Base-by-base conservation (phyloP, 148 eudicot genomes). In the Nepenthes mirabilis region DNA sequence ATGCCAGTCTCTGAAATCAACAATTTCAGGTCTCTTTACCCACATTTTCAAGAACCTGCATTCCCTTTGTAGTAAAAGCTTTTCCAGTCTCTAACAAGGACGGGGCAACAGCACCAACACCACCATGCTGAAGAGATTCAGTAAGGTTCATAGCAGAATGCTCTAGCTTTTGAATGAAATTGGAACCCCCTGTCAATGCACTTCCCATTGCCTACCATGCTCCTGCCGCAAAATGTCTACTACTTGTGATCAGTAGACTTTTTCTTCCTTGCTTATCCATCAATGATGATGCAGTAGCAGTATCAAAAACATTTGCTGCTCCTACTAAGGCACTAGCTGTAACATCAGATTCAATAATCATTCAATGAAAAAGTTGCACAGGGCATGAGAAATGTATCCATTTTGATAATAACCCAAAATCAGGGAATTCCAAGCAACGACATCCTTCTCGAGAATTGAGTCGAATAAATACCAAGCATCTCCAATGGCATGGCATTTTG, bases 1-100 rank as follows among this genome's bases (percentile, higher is more conserved):
- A 93, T 70, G 45, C 45, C 45, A 40, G 45, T 40, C 45, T 40
- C 45, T 40, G 45, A 40, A 8, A 40, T 89, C 68, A 93, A 69
- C 59, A 93, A 77, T 66, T 93, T 95, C 82, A 93, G n/a, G 96
- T 86, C 77, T 93, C 99, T 68, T 89, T 93, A 5, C 96, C 89
- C 52, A 93, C 95, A 67, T 78, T 77, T 72, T 93, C 96, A 55
- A 93, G 99, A 73, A 81, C 96, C 77, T 93, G 84, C 65, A 93
- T 80, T 51, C 99, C 96, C 75, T 80, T 88, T 36, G 82, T 81
- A 50, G 99, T 86, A 59, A 93, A 79, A 70, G 95, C 89, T 79
- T 78, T 93, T 40, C 99, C 96, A 63, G 85, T 77, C 99, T 23
- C 23, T 23, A 23, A 23, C 23, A 23, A 23, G 23, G 23, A 23